phyloP scores from a whole-genome alignment of 2,329 filamentous ascomycete species.

The Penicillium sp. region DNA sequence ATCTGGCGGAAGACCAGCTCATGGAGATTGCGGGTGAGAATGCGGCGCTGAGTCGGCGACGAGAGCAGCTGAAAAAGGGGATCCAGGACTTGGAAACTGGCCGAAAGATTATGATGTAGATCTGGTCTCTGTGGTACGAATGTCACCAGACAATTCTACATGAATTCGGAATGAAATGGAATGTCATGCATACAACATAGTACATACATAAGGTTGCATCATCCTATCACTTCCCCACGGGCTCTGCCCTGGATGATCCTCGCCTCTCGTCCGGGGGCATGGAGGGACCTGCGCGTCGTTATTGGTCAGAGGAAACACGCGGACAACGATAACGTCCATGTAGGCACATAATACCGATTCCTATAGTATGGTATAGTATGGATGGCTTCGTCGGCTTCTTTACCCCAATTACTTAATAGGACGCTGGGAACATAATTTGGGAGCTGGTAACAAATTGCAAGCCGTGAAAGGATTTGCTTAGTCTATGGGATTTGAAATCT shows the following conservation, averaged over 20 bases:
- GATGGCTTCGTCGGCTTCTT: not conserved
- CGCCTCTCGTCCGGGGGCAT: constrained; percentile 36
- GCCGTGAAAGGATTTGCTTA: not conserved
- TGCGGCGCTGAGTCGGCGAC: constrained; percentile 20
- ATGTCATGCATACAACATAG: not conserved
- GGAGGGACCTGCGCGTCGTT: constrained; percentile 33
- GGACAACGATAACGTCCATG: not conserved
- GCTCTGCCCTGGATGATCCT: constrained; percentile 12
- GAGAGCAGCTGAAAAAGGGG: not conserved
- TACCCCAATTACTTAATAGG: no score
- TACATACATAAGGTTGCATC: not conserved
- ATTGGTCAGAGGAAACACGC: constrained; percentile 29
- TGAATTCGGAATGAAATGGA: not conserved
- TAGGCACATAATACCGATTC: not conserved
- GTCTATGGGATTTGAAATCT: not conserved
- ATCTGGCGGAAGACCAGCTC: constrained; percentile 50
- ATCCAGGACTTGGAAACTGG: not conserved
- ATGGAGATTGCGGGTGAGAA: constrained; percentile 60
- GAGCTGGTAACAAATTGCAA: not conserved
- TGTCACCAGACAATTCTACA: not conserved
- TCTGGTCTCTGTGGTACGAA: not conserved
- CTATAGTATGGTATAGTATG: not conserved
- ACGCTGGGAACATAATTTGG: not conserved
- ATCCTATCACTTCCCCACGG: constrained; percentile 19
- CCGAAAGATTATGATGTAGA: not conserved